Conservation (phyloP, 805 yeast species). For the Sporopachydermia lactativora region DNA sequence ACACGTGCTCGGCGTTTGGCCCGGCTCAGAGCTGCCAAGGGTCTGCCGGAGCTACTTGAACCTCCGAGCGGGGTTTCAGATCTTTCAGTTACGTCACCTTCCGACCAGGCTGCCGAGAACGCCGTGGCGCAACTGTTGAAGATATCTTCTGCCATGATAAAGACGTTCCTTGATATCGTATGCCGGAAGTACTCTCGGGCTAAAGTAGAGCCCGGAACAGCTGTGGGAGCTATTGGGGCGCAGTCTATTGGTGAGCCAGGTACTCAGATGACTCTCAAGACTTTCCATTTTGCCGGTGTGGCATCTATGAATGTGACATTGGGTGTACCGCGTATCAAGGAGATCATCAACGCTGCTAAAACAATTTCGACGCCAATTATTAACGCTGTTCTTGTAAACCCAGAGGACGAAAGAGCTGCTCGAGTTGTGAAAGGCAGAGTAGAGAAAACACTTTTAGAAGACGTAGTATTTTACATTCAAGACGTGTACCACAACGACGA, state of each 20-base stretch:
- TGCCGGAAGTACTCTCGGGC: constrained; percentile 75
- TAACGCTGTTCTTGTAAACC: constrained; percentile 85
- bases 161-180: constrained; percentile 59
- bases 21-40: constrained; percentile 37
- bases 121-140: constrained; percentile 53
- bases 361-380: constrained; percentile 93
- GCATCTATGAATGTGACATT: constrained; percentile 97
- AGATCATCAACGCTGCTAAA: constrained; percentile 94
- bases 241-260: constrained; percentile 99
- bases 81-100: no score
- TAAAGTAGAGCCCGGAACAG: constrained; percentile 96
- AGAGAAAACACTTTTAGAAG: constrained; percentile 80
- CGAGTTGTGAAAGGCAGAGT: constrained; percentile 96
- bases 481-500: constrained; percentile 78
- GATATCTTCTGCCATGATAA: constrained; percentile 46
- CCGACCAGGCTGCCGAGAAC: constrained; percentile 19
- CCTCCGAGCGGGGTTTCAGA: constrained; percentile 27
- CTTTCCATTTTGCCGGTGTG: constrained; percentile 99
- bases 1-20: constrained; percentile 47
- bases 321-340: constrained; percentile 99
- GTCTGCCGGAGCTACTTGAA: constrained; percentile 31
- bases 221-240: constrained; percentile 98
- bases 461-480: constrained; percentile 79
- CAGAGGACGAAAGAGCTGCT: constrained; percentile 93
- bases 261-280: constrained; percentile 93